These are phyloP conservation scores for Clathrus columnatus DNA, from an alignment of 768 basidiomycete species.

Conservation along the genomic window DNA sequence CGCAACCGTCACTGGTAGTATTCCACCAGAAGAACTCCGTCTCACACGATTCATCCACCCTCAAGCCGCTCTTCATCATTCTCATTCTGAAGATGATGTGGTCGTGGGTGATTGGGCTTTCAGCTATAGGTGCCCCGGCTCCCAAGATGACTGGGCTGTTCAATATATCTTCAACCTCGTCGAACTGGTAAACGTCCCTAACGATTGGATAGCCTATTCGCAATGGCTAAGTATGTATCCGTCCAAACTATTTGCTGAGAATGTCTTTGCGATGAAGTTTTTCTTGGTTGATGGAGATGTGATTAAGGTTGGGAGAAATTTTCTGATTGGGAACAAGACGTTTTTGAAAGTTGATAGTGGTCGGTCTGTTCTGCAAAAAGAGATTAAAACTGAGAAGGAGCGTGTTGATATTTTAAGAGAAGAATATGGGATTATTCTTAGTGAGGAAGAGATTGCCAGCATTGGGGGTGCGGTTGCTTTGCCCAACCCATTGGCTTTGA, in stretches of 20 bases:
- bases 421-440: constrained; percentile 5
- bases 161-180: constrained; percentile 2
- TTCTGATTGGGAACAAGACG: not conserved
- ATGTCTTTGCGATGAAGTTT: not conserved
- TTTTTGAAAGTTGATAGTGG: not conserved
- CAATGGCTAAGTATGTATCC: constrained; percentile 7
- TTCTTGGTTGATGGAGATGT: not conserved
- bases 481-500: too few species aligned
- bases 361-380: not conserved
- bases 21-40: constrained; percentile 11
- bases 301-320: not conserved
- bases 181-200: not conserved
- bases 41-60: not conserved
- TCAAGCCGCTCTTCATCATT: not conserved
- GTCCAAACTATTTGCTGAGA: not conserved
- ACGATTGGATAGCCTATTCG: constrained; percentile 3
- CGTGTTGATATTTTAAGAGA: constrained; percentile 2
- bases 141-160: not conserved
- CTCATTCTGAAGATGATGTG: not conserved
- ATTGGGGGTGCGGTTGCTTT: not conserved
- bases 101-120: not conserved
- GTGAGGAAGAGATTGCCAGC: not conserved
- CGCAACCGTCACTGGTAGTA: not conserved
- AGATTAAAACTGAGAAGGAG: constrained; percentile 3
- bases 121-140: constrained; percentile 1